These are phyloP conservation scores for Geotrichum candidum DNA, from an alignment of 1,139 yeast species.

Conservation along the genomic window DNA sequence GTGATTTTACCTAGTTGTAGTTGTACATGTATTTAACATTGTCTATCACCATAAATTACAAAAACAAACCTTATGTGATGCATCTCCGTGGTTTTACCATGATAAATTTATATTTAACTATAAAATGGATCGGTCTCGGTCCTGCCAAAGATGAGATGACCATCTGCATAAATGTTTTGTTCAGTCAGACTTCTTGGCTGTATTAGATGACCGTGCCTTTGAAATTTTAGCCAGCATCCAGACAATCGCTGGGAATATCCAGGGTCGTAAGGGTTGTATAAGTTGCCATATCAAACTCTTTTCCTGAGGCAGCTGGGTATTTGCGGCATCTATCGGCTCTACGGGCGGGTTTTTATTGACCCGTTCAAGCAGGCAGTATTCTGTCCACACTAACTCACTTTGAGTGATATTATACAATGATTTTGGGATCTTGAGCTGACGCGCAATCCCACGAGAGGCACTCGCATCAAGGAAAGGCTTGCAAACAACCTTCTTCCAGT, in stretches of 20 bases:
- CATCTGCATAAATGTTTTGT: slow-evolving; percentile 7
- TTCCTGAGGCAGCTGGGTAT: background rate
- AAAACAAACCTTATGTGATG: background rate
- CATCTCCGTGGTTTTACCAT: background rate
- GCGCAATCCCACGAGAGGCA: slow-evolving; percentile 38
- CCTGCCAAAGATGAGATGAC: slow-evolving; percentile 70
- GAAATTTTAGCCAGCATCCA: background rate
- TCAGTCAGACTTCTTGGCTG: background rate
- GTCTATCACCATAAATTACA: background rate
- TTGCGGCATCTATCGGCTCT: background rate
- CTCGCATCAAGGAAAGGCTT: slow-evolving; percentile 35
- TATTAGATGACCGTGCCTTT: background rate
- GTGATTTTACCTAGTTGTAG: background rate
- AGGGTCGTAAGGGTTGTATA: no score
- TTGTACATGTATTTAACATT: background rate
- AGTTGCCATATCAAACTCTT: background rate
- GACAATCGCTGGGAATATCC: no score
- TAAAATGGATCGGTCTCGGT: slow-evolving; percentile 98
- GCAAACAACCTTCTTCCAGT: slow-evolving; percentile 36
- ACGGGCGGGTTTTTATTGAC: background rate
- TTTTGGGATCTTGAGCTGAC: slow-evolving; percentile 38
- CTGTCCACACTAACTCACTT: slow-evolving; percentile 26
- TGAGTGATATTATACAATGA: slow-evolving; percentile 22
- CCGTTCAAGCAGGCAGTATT: slow-evolving; percentile 29
- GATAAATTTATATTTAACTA: slow-evolving; percentile 21